A percentile compares a stretch with the other conserved stretches of the same genome.
These are phyloP conservation scores for Coix lacrymajobi DNA, from an alignment of 176 grass and related monocot genomes.

Conservation along the genomic window DNA sequence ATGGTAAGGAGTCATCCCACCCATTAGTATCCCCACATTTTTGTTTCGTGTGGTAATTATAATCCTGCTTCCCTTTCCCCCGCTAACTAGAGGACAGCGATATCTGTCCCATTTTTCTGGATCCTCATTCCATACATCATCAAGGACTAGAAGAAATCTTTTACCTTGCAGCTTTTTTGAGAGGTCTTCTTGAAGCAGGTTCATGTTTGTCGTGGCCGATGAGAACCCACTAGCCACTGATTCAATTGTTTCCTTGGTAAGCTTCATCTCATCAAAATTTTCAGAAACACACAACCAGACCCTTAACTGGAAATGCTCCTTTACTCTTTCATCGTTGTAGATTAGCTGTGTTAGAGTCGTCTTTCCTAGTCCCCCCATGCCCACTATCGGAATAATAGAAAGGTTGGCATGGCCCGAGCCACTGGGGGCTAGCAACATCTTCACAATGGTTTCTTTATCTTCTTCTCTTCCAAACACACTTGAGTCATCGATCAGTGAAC, in stretches of 20 bases:
- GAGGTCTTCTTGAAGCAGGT: constrained; percentile 66
- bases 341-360: constrained; percentile 62
- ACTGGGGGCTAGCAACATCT: constrained; percentile 28
- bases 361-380: constrained; percentile 83
- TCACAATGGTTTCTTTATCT: constrained; percentile 61
- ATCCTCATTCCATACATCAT: constrained; percentile 88
- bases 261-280: constrained; percentile 65
- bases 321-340: constrained; percentile 69
- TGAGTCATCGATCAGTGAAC: constrained; percentile 55
- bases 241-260: constrained; percentile 68
- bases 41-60: constrained; percentile 65
- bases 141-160: constrained; percentile 73
- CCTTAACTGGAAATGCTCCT: constrained; percentile 53
- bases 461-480: constrained; percentile 65
- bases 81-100: constrained; percentile 36
- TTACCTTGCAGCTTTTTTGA: constrained; percentile 49
- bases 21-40: constrained; percentile 56
- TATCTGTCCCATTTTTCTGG: constrained; percentile 58
- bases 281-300: constrained; percentile 77
- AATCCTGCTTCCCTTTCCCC: constrained; percentile 50
- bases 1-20: constrained; percentile 35
- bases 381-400: constrained; percentile 63
- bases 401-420: not conserved
- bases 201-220: constrained; percentile 49
- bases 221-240: constrained; percentile 37